Conservation (phyloP, 306 rosid genomes). For the Comarum palustre region DNA sequence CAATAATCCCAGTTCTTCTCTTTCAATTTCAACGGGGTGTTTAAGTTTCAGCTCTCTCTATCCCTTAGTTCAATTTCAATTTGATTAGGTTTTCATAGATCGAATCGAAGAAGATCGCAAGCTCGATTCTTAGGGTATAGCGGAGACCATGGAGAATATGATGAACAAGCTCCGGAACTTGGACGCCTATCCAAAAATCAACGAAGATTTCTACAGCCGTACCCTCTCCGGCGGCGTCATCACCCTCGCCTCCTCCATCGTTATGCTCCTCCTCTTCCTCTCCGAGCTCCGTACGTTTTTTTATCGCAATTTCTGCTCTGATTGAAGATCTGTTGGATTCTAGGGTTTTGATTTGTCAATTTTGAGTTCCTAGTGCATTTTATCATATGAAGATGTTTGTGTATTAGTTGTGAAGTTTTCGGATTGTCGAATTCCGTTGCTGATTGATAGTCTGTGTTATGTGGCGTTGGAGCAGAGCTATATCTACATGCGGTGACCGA, state of each 20-base stretch:
- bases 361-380: background rate
- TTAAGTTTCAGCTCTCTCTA: background rate
- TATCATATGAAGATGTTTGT: background rate
- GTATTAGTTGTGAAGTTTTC: background rate
- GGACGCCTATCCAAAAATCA: constrained; percentile 94
- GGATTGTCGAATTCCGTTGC: background rate
- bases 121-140: background rate
- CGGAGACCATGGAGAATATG: constrained; percentile 53
- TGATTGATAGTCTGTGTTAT: background rate
- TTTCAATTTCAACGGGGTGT: constrained; percentile 6
- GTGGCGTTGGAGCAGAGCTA: constrained; percentile 41
- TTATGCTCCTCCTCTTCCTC: constrained; percentile 86
- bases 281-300: constrained; percentile 79
- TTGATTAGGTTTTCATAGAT: background rate
- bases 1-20: background rate
- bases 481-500: constrained; percentile 87
- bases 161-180: constrained; percentile 82
- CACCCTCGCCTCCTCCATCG: constrained; percentile 75
- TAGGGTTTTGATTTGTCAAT: background rate
- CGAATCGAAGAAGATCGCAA: background rate
- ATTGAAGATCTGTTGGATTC: background rate
- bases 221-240: constrained; percentile 96
- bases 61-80: background rate
- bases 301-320: background rate
- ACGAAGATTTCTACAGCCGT: constrained; percentile 94